phyloP scores from a whole-genome alignment of 2,329 filamentous ascomycete genomes.

The Arthrobotrys musiformis region DNA sequence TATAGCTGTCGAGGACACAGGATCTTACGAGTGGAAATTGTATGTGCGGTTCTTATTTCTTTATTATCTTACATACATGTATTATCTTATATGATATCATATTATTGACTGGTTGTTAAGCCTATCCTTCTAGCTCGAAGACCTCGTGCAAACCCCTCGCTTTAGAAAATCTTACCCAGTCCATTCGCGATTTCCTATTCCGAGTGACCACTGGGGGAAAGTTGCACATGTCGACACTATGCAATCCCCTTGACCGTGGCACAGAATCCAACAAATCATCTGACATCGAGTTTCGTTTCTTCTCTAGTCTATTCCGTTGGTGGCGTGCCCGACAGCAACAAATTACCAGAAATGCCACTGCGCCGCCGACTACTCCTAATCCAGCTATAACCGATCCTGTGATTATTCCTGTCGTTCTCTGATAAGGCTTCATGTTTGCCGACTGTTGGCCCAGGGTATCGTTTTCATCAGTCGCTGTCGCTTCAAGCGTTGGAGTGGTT shows the following conservation, averaged over 20 bases:
- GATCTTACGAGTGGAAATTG: not conserved
- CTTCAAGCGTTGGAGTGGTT: not conserved
- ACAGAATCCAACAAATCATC: not conserved
- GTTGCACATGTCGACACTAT: not conserved
- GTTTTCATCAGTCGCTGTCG: not conserved
- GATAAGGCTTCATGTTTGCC: constrained; percentile 12
- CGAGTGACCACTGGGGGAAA: not conserved
- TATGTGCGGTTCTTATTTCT: not conserved
- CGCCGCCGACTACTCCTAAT: constrained; percentile 9
- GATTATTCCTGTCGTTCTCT: constrained; percentile 25
- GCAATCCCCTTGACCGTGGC: not conserved
- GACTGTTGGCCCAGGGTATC: not conserved
- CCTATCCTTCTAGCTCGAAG: constrained; percentile 30
- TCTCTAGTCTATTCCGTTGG: not conserved
- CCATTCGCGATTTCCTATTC: constrained; percentile 40
- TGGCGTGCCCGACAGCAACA: constrained; percentile 4
- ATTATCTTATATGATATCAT: not conserved
- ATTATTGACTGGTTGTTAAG: no score
- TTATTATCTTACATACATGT: not conserved
- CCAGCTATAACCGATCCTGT: constrained; percentile 26
- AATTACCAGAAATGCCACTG: not conserved
- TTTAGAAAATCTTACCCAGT: constrained; percentile 44
- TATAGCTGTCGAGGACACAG: not conserved
- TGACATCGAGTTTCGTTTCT: constrained; percentile 11
- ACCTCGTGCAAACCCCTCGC: constrained; percentile 28